Evolutionary conservation across 2,329 filamentous ascomycete genomes (phyloP), one percentile per base, ranked within the genome.

Genomic region (Xylaria sp.): DNA sequence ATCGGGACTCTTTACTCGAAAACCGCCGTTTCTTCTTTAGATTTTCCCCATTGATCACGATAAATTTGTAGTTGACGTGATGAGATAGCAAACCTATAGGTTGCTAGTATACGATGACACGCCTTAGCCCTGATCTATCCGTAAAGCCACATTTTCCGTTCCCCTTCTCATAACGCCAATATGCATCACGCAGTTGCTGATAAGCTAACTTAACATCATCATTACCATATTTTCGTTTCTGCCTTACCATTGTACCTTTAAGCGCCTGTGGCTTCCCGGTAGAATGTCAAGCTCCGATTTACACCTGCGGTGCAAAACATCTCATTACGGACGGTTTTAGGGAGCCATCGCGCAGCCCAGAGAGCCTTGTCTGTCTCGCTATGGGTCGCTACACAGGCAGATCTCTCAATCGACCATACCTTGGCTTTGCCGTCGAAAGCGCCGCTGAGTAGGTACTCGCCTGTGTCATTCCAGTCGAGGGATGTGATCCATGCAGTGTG

Each of bases 371-470:
- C 94, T 6, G 93, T 94, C 83, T 98, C 94, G 67, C 91, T 94
- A 79, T 97, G 94, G 10, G 96, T 99, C 13, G 95, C 94, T 54
- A 99, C 96, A 78, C 96, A 98, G 4, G 87, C 86, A 66, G 90
- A 88, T 41, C 90, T 88, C 76, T 97, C 94, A 68, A 98, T 88
- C 37, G 93, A 95, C 96, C 96, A 99, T 37, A 98, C 92, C 81
- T 97, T 98, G 70, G 92, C 93, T 81, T 97, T 98, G 46, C 96
- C 95, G 78, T 98, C 94, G 80, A 97, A 94, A 1, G 92, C 90
- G 57, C 94, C 93, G 77, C 92, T 97, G 2, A 98, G 85, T 13
- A 99, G 84, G 80, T 93, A 97, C 81, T 98, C 95, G 57, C 96
- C 96, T 4, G 92, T 97, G 77, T 93, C 89, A 79, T 91, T 98